Percentiles rank a stretch among this genome's conserved stretches.
Conservation (phyloP, 2,329 filamentous ascomycete genomes). For the Hirsutella thompsonii region DNA sequence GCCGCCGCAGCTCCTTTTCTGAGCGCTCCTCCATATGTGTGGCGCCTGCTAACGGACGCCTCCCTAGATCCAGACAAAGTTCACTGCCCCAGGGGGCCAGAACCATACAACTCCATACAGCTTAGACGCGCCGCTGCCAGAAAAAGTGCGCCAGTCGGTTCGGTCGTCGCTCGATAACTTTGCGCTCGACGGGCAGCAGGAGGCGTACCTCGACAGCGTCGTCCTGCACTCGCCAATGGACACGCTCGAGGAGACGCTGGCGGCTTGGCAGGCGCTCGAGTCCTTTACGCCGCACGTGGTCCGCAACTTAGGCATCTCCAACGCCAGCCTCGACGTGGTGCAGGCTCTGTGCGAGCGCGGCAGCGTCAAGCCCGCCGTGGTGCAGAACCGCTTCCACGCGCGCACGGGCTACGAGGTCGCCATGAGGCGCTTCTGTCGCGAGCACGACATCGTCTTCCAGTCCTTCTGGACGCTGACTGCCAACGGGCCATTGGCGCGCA, state of each 20-base stretch:
- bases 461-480: slow-evolving; percentile 41
- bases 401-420: slow-evolving; percentile 44
- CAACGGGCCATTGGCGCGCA: slow-evolving; percentile 25
- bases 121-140: slow-evolving; percentile 37
- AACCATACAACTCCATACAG: slow-evolving; percentile 50
- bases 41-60: too few relatives aligned
- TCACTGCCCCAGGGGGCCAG: slow-evolving; percentile 52
- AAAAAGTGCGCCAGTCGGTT: slow-evolving; percentile 57
- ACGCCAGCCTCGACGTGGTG: slow-evolving; percentile 48
- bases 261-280: slow-evolving; percentile 55
- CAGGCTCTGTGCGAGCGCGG: slow-evolving; percentile 33
- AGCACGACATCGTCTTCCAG: slow-evolving; percentile 31
- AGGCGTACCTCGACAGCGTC: slow-evolving; percentile 54
- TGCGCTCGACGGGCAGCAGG: slow-evolving; percentile 21
- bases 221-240: slow-evolving; percentile 53
- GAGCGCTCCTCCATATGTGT: too few relatives aligned
- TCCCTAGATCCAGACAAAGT: slow-evolving; percentile 70
- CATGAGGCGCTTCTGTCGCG: slow-evolving; percentile 39
- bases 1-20: slow-evolving; percentile 11
- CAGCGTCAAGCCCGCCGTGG: slow-evolving; percentile 36
- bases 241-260: slow-evolving; percentile 33
- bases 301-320: slow-evolving; percentile 62
- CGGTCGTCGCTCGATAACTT: slow-evolving; percentile 54
- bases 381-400: slow-evolving; percentile 64
- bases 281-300: slow-evolving; percentile 52